Evolutionary conservation across 257 asterid genomes (phyloP).

Genomic region (Forsythia viridissima): DNA sequence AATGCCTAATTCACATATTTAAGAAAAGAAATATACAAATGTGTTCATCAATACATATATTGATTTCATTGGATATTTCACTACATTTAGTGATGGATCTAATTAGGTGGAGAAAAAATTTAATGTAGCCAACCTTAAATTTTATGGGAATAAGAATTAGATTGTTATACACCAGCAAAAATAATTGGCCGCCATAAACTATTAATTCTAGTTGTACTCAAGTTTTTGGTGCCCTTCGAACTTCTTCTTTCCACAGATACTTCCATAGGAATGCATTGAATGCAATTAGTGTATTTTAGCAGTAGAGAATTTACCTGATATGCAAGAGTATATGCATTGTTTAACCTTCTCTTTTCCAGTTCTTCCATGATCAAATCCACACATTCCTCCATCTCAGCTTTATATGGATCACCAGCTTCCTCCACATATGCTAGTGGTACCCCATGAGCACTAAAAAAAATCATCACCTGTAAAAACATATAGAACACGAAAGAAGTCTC

Average conservation of each 20-base stretch:
- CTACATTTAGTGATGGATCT: too few species aligned
- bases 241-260: background rate
- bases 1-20: background rate
- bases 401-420: slow-evolving; percentile 99
- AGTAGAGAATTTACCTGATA: slow-evolving; percentile 68
- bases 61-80: too few species aligned
- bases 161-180: too few species aligned
- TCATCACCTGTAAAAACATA: slow-evolving; percentile 69
- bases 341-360: slow-evolving; percentile 68
- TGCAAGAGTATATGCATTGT: slow-evolving; percentile 83
- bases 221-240: background rate
- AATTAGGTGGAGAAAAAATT: too few species aligned
- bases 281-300: background rate
- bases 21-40: background rate
- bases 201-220: background rate
- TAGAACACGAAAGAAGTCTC: background rate
- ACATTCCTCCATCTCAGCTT: slow-evolving; percentile 99
- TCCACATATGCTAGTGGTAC: slow-evolving; percentile 98
- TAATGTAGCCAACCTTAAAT: too few species aligned
- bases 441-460: slow-evolving; percentile 99
- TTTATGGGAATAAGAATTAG: too few species aligned
- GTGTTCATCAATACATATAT: too few species aligned
- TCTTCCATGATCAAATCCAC: slow-evolving; percentile 98
- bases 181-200: background rate
- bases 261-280: background rate